Evolutionary conservation across 2,329 filamentous ascomycete genomes (phyloP).

Genomic region (Xylariaceae sp.): DNA sequence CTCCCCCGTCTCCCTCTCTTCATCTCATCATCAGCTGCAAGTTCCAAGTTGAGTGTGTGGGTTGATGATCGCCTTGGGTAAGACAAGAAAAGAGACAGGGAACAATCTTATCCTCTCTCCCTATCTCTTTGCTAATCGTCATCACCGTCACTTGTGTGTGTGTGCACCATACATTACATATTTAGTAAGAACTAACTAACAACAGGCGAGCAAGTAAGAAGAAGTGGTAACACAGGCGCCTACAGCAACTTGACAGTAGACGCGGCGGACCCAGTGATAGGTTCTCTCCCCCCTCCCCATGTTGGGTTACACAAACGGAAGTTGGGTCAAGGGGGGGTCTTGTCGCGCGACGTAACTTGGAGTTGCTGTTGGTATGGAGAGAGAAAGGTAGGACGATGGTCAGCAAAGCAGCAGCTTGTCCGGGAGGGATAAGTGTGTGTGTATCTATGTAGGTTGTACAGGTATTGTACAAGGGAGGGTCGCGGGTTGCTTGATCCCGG

Average conservation of each 20-base stretch:
- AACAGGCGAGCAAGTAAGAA: neutral
- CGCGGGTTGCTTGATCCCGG: neutral
- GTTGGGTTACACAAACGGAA: slow-evolving; percentile 4
- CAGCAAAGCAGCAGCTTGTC: neutral
- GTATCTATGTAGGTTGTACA: no score
- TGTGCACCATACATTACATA: neutral
- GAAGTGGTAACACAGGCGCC: slow-evolving; percentile 6
- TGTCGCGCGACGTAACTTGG: neutral
- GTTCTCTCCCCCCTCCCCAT: neutral
- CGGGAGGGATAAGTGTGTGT: no score
- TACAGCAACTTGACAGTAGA: neutral
- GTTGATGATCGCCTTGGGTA: neutral
- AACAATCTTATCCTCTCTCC: no score
- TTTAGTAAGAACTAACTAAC: slow-evolving; percentile 4
- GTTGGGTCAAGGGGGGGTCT: neutral
- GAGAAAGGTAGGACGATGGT: neutral
- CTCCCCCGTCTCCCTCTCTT: no score
- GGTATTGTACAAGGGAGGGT: neutral
- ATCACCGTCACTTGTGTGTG: neutral
- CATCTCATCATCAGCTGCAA: neutral
- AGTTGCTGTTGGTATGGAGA: neutral
- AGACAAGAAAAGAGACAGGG: neutral
- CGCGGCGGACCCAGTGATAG: neutral
- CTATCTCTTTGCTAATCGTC: no score
- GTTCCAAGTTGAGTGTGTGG: neutral